These are phyloP conservation scores for Sugiyamaella qingdaonensis DNA, from an alignment of 805 yeast genomes.

Conservation along the genomic window DNA sequence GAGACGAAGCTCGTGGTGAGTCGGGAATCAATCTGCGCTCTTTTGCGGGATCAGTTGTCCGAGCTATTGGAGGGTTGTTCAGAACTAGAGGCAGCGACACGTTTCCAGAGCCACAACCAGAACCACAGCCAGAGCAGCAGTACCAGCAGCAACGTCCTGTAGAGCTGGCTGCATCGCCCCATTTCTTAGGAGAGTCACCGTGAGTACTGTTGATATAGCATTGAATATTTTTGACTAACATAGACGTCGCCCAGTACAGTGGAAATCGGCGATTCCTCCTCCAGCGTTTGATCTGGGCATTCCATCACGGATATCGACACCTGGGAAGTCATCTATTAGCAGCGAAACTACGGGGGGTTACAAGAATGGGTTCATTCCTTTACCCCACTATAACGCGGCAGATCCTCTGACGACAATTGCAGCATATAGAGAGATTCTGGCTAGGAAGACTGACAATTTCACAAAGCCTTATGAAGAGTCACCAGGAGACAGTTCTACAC, in stretches of 20 bases:
- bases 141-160: background rate
- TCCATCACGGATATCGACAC: background rate
- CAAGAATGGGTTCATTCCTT: background rate
- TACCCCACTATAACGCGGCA: slow-evolving; percentile 19
- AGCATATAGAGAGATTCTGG: slow-evolving; percentile 29
- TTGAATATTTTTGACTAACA: background rate
- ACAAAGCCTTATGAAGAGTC: background rate
- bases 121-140: background rate
- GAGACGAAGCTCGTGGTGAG: background rate
- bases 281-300: slow-evolving; percentile 5
- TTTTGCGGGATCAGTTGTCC: background rate
- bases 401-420: slow-evolving; percentile 26
- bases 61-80: background rate
- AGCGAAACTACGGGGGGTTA: background rate
- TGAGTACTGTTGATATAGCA: background rate
- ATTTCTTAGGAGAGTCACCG: slow-evolving; percentile 16
- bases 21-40: background rate
- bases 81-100: background rate
- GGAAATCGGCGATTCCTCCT: slow-evolving; percentile 12
- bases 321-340: background rate
- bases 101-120: background rate
- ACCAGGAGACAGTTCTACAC: background rate
- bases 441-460: slow-evolving; percentile 14
- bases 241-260: slow-evolving; percentile 2
- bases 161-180: slow-evolving; percentile 6